Conservation (phyloP, 345 rosid genomes). For the Toxicodendron radicans region DNA sequence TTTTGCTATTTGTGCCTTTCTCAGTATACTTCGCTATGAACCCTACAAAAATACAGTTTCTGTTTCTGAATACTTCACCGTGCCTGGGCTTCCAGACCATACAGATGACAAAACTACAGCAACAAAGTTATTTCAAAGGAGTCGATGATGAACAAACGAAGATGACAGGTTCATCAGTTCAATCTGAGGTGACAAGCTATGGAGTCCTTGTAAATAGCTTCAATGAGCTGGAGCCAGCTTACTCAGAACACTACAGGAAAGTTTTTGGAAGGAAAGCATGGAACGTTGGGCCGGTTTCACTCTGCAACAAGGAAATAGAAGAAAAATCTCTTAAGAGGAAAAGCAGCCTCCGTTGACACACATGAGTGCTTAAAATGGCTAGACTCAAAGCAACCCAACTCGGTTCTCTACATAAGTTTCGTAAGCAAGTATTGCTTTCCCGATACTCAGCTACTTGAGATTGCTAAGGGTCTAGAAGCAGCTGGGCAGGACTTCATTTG, state of each 20-base stretch:
- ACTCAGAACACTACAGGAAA: slow-evolving; percentile 24
- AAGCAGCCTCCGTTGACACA: slow-evolving; percentile 30
- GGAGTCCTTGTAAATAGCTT: slow-evolving; percentile 25
- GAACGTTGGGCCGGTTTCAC: slow-evolving; percentile 44
- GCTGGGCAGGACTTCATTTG: slow-evolving; percentile 47
- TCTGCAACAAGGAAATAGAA: slow-evolving; percentile 20
- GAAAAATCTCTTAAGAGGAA: slow-evolving; percentile 40
- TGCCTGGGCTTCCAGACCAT: neutral
- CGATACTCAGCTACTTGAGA: slow-evolving; percentile 36
- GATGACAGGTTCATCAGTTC: neutral
- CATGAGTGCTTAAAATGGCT: slow-evolving; percentile 47
- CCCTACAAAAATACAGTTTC: neutral
- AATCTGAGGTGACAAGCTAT: slow-evolving; percentile 14
- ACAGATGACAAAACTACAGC: neutral
- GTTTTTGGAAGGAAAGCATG: slow-evolving; percentile 23
- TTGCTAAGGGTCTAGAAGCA: slow-evolving; percentile 41
- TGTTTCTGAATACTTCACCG: neutral
- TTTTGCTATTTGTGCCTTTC: neutral
- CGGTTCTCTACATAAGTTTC: slow-evolving; percentile 46
- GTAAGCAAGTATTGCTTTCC: slow-evolving; percentile 39
- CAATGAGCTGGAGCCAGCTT: slow-evolving; percentile 26
- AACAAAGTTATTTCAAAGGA: neutral
- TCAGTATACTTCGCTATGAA: neutral
- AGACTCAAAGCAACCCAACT: slow-evolving; percentile 27
- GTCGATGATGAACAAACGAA: neutral